Evolutionary conservation across 805 yeast species (phyloP).

Genomic region (Pichia pseudocactophila): DNA sequence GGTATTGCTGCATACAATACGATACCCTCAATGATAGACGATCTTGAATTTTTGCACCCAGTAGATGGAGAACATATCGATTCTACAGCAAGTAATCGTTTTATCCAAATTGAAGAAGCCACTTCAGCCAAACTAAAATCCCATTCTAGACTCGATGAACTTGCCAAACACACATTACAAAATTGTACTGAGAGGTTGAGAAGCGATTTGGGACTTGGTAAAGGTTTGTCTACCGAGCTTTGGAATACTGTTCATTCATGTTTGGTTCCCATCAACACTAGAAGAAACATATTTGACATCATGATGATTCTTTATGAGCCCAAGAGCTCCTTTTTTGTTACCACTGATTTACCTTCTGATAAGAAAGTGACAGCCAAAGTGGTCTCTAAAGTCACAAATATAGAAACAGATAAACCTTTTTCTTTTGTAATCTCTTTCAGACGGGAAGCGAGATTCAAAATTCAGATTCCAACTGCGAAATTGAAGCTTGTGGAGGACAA

Average conservation of each 20-base stretch:
- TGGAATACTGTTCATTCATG: constrained; percentile 68
- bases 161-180: constrained; percentile 52
- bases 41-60: constrained; percentile 43
- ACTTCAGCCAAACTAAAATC: constrained; percentile 31
- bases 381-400: constrained; percentile 16
- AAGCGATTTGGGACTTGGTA: constrained; percentile 46
- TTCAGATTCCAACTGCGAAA: constrained; percentile 35
- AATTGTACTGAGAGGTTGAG: constrained; percentile 63
- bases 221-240: constrained; percentile 47
- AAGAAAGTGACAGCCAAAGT: constrained; percentile 55
- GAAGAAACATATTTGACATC: constrained; percentile 54
- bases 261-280: constrained; percentile 46
- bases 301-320: constrained; percentile 60
- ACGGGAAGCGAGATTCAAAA: constrained; percentile 49
- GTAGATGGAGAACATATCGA: constrained; percentile 8
- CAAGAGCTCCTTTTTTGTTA: constrained; percentile 50
- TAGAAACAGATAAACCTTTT: constrained; percentile 27
- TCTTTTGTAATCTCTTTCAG: constrained; percentile 38
- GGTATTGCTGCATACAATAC: constrained; percentile 64
- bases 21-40: constrained; percentile 48
- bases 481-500: constrained; percentile 15
- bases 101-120: constrained; percentile 53
- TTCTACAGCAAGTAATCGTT: constrained; percentile 18
- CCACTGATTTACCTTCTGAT: constrained; percentile 57
- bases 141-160: constrained; percentile 49